Conservation (phyloP, 345 rosid genomes). For the Heritiera fomes region DNA sequence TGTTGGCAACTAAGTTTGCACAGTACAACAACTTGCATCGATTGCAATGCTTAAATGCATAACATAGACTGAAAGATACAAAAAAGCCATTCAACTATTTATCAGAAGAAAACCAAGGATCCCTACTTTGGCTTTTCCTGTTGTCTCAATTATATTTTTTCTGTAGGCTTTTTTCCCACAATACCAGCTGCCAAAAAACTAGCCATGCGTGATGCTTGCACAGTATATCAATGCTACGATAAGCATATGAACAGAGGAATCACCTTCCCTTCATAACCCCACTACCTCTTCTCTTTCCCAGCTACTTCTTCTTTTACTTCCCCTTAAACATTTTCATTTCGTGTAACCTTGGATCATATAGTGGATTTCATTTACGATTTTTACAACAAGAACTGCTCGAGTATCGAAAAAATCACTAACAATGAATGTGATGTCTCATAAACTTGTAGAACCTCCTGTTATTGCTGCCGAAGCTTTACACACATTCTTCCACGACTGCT, state of each 20-base stretch:
- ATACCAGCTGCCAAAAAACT: neutral
- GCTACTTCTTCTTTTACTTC: too few species aligned
- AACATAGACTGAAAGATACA: neutral
- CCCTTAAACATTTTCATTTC: too few species aligned
- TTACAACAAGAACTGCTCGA: neutral
- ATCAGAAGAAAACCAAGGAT: neutral
- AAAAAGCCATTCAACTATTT: neutral
- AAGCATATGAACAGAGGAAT: neutral
- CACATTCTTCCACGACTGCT: slow-evolving; percentile 1
- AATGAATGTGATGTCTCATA: slow-evolving; percentile 7
- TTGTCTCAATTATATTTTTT: neutral
- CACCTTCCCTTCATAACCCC: neutral
- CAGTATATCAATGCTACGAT: neutral
- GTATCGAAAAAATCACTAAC: neutral
- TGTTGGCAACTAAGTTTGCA: too few species aligned
- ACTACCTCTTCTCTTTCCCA: neutral
- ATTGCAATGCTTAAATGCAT: neutral
- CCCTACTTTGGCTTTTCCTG: neutral
- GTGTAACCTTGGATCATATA: too few species aligned
- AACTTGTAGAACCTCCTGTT: neutral
- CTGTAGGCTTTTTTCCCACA: too few species aligned
- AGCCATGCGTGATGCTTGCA: neutral
- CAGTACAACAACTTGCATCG: too few species aligned
- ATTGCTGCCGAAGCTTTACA: neutral
- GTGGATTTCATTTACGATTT: neutral